Base-by-base conservation (phyloP, 352 stramenopile species). In the Blastocystis sp. region DNA sequence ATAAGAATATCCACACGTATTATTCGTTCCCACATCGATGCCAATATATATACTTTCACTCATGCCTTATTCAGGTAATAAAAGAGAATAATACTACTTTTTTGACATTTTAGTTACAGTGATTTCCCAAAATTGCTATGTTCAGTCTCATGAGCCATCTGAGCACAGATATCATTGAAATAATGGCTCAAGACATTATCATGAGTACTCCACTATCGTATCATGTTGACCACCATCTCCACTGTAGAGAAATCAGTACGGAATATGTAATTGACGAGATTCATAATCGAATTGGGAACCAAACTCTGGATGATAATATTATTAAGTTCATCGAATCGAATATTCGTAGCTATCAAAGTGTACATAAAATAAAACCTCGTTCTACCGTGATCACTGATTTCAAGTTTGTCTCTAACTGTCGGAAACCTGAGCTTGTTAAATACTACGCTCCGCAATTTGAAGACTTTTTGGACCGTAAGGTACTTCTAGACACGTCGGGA, bases 21-120 rank as follows among this genome's bases (percentile, higher is more conserved):
- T 79, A 20, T 59, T 77, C 11, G 77, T 88, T 79, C 77, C 77
- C 43, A 88, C 5, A 76, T 88, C 77, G 29, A 88, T 77, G 23
- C 18, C 77, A 54, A 77, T 18, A 4, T n/a, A 59, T 18, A n/a
- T 77, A 13, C n/a, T n/a, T 2, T 54, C 39, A 55, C 29, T n/a
- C 66, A 56, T 50, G 13, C 2, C n/a, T 59, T 20, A 76, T 41
- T 13, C n/a, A 26, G 34, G n/a, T 76, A 76, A 76, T 23, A 76
- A 55, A 45, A 76, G 7, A 76, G 53, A 54, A 47, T 47, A 37
- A 66, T 66, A 37, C 20, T n/a, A 59, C 11, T 13, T 59, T 59
- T 59, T 59, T 59, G 11, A n/a, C 20, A 59, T n/a, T 59, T n/a
- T n/a, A n/a, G 13, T 59, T 59, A 59, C 13, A 59, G 13, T 2